A percentile compares a stretch with the other conserved stretches of the same genome.
These are phyloP conservation scores for Spathaspora hagerdaliae DNA, from an alignment of 805 yeast species.

Conservation along the genomic window DNA sequence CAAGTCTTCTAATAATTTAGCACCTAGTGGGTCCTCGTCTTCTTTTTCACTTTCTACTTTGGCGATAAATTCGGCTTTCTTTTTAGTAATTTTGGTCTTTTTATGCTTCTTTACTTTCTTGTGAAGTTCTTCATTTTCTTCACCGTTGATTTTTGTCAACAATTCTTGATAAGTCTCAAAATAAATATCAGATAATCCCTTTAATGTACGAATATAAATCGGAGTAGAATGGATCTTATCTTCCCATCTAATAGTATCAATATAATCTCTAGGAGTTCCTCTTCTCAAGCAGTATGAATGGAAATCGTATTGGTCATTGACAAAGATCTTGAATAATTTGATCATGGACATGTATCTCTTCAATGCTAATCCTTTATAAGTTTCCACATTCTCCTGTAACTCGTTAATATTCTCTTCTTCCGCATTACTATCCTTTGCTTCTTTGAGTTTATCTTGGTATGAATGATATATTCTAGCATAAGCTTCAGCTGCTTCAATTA, in stretches of 20 bases:
- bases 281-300: slow-evolving; percentile 87
- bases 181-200: slow-evolving; percentile 59
- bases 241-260: slow-evolving; percentile 78
- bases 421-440: slow-evolving; percentile 9
- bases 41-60: slow-evolving; percentile 41
- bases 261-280: slow-evolving; percentile 84
- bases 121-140: slow-evolving; percentile 15
- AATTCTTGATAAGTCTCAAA: slow-evolving; percentile 34
- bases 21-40: slow-evolving; percentile 62
- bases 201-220: slow-evolving; percentile 63
- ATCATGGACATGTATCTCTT: slow-evolving; percentile 71
- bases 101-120: slow-evolving; percentile 31
- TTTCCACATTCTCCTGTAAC: slow-evolving; percentile 39
- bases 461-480: slow-evolving; percentile 55
- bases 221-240: slow-evolving; percentile 69
- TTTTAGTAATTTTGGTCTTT: slow-evolving; percentile 50
- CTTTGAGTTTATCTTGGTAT: slow-evolving; percentile 15
- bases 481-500: slow-evolving; percentile 81
- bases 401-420: slow-evolving; percentile 26
- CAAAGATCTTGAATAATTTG: slow-evolving; percentile 65
- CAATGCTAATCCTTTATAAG: slow-evolving; percentile 65
- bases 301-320: slow-evolving; percentile 88
- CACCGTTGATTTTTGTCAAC: background rate
- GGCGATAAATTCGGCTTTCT: slow-evolving; percentile 50
- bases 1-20: slow-evolving; percentile 29